phyloP scores from a whole-genome alignment of 371 early-diverging fungal species.

The Mucor plumbeus region DNA sequence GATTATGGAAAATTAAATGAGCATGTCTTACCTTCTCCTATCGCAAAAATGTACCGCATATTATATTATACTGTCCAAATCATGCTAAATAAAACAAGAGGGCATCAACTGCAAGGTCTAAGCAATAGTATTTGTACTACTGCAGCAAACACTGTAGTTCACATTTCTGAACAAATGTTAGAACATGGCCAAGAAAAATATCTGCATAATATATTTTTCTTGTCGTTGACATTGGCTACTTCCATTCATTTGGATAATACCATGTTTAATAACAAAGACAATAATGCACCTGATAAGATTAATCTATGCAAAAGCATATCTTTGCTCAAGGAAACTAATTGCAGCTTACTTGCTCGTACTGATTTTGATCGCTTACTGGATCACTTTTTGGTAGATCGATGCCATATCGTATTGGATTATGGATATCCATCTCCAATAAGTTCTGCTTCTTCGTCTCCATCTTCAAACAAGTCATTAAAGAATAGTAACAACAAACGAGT shows the following conservation, averaged over 20 bases:
- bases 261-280: not conserved
- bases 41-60: slow-evolving; percentile 44
- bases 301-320: slow-evolving; percentile 16
- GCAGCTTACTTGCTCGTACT: slow-evolving; percentile 12
- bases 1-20: slow-evolving; percentile 33
- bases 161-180: slow-evolving; percentile 50
- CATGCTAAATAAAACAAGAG: slow-evolving; percentile 23
- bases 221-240: slow-evolving; percentile 32
- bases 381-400: slow-evolving; percentile 17
- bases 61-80: slow-evolving; percentile 53
- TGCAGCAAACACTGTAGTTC: slow-evolving; percentile 46
- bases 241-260: slow-evolving; percentile 29
- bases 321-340: slow-evolving; percentile 25
- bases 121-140: slow-evolving; percentile 35
- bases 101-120: not conserved
- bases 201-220: slow-evolving; percentile 35
- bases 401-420: not conserved
- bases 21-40: slow-evolving; percentile 34
- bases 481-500: slow-evolving; percentile 5
- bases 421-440: slow-evolving; percentile 8
- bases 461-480: not conserved
- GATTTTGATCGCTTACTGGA: slow-evolving; percentile 28
- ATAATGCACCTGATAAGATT: slow-evolving; percentile 11
- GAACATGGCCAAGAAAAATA: slow-evolving; percentile 26
- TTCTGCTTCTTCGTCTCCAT: not conserved